Evolutionary conservation across 768 basidiomycete genomes (phyloP), one percentile per base, ranked within the genome.

Genomic region (Tricholoma sp.): DNA sequence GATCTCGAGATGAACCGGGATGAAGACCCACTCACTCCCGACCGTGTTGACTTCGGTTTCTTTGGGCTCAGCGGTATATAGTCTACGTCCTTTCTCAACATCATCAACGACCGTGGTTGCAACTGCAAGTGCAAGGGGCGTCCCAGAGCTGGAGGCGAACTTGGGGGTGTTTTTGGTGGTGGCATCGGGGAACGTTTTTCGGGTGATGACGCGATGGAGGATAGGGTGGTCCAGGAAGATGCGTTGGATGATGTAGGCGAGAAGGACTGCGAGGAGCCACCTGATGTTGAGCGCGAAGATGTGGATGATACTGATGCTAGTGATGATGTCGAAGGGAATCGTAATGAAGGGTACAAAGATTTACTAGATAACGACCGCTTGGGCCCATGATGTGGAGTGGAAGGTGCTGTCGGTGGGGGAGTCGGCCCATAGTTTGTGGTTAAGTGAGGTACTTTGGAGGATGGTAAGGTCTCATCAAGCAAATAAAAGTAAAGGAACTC

Each of bases 401-500:
- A 68, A 39, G 75, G 74, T 32, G 70, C 69, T 19, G 74, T 74
- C 6, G 73, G 69, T n/a, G 72, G 68, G 27, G 65, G 64, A 14
- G 67, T 66, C 19, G 64, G 29, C 59, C 66, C 24, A 35, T 54
- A 54, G 29, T 56, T 18, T 5, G 39, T 51, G 37, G 59, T 51
- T 22, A 59, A 59, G 2, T 60, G 54, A 16, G 61, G 53, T 57
- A 37, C 46, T 53, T 63, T 60, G 9, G 60, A 49, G 7, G 70
- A 61, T 21, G 70, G 54, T 5, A 73, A 67, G 1, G 82, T 83
- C 67, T 97, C 94, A 58, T 95, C 94, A 46, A 96, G 77, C 6
- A 98, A 78, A 69, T 98, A 98, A 70, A 95, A 97, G 70, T 96
- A 96, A 14, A 98, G 73, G 64, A 97, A 94, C 67, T 97, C 95